Percentiles rank a stretch among this genome's conserved stretches.
These are phyloP conservation scores for Ambrosia trifida DNA, from an alignment of 129 eudicot genomes.

Conservation along the genomic window DNA sequence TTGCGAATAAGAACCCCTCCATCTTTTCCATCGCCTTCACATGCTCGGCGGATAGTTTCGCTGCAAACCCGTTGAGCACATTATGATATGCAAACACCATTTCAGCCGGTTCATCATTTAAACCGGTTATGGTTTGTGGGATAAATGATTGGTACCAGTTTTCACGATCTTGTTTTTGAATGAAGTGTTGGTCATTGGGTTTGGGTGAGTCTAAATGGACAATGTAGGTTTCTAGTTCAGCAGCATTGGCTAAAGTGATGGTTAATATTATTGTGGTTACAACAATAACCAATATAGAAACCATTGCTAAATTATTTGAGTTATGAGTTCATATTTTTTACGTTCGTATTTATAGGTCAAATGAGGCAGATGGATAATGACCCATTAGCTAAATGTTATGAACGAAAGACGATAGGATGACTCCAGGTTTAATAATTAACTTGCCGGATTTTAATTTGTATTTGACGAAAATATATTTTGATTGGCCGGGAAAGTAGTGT, in stretches of 20 bases:
- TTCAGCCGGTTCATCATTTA: conserved; percentile 5
- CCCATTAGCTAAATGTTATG: conserved; percentile 2
- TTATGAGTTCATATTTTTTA: not conserved
- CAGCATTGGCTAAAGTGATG: conserved; percentile 20
- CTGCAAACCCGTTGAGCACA: conserved; percentile 61
- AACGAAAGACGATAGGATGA: conserved; percentile 10
- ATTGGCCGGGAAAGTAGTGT: no score
- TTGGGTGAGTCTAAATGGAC: conserved; percentile 49
- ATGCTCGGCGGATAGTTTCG: conserved; percentile 45
- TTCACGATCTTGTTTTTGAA: conserved; percentile 16
- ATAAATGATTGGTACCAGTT: conserved; percentile 45
- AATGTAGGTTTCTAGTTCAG: conserved; percentile 47
- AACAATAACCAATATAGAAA: conserved; percentile 18
- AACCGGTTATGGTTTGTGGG: conserved; percentile 8
- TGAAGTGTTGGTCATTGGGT: conserved; percentile 24
- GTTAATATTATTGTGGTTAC: conserved; percentile 17
- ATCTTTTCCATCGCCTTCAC: conserved; percentile 47
- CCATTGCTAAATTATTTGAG: conserved; percentile 13
- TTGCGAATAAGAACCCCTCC: conserved; percentile 53
- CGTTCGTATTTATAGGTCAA: conserved; percentile 15
- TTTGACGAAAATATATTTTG: no score
- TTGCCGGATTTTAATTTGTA: no score
- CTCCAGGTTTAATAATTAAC: no score
- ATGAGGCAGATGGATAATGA: not conserved
- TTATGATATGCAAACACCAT: conserved; percentile 48